Evolutionary conservation across 805 yeast genomes (phyloP), one percentile per base, ranked within the genome.

Genomic region (Teunomyces barrocoloradensis): DNA sequence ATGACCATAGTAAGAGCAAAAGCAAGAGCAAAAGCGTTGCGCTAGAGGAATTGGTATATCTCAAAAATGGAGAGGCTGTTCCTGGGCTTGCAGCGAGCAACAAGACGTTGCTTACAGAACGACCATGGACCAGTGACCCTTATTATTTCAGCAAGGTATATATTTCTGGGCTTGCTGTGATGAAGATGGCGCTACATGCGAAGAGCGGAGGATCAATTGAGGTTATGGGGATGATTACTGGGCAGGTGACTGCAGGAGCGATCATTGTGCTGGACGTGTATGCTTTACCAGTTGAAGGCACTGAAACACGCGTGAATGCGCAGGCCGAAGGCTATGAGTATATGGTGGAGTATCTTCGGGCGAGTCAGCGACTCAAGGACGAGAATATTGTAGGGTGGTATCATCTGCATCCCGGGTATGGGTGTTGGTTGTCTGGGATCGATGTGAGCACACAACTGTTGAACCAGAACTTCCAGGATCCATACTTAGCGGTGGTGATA

Each of bases 381-480:
- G 77, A 87, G 52, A 79, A 87, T 55, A 86, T 92, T 18, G 88
- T 94, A 12, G 99, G 99, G 7, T 92, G 99, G 99, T 92, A 94
- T 74, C 99, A 94, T 66, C 91, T 98, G 11, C 99, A 94, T 71
- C 99, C 99, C 4, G 99, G 99, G 13, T 94, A 92, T 66, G 99
- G 99, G 30, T 91, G 97, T 64, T 92, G 97, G 97, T 67, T 92
- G 38, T 84, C 94, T 46, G 95, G 94, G 3, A 89, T 92, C 34
- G 98, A 92, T 66, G 96, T 94, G 29, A 84, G 87, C 39, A 92
- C 98, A 0, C 98, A 92, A 62, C 66, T 74, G 18, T 75, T 89
- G 60, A 89, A 91, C 58, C 97, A 90, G 66, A 81, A 79, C 48
- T 89, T 83, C 60, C 97, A 90, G 63, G 97, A 90, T 57, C 97